Evolutionary conservation across 108 stramenopile species (phyloP), one percentile per base, ranked within the genome.

Genomic region (Aureococcus anophagefferens): DNA sequence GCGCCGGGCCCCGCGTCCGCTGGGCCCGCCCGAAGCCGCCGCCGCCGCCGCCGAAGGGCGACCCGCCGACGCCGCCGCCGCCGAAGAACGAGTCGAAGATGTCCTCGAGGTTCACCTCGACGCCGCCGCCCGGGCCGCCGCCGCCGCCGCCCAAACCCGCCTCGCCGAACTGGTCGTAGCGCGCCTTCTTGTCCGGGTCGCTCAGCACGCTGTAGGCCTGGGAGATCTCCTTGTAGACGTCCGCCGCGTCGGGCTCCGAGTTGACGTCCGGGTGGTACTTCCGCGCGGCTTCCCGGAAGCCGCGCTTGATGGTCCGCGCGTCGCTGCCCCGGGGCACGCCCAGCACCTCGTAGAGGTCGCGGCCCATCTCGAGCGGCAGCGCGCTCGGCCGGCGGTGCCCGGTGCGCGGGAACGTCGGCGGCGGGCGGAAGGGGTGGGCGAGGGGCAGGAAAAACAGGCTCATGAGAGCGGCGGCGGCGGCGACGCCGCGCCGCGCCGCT

Each of bases 21-120:
- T 81, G 75, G 25, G 77, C 76, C n/a, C 87, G 72, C 0, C 83
- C 84, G 32, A 87, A 82, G 21, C 87, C 80, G 33, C 82, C 80
- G n/a, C 88, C 88, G 0, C 75, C 82, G 25, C 72, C 71, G 65
- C 80, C 86, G 25, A 66, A 68, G 0, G 77, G 77, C 1, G 77
- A 34, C 7, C 85, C 85, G 3, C 74, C 79, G 35, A 86, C 84
- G n/a, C 73, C 72, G 25, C 85, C 82, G 46, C 92, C 92, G 25
- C 93, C 95, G 72, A 96, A 96, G 85, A 96, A 96, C 51, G 88
- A 84, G 74, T 94, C 93, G 69, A 96, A 96, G 73, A 96, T 94
- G 81, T 96, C 95, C n/a, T 90, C 88, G 75, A 95, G 81, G 79
- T 95, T 93, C 28, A 93, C 91, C 15, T 33, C 65, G 17, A 31